Conservation (phyloP, 805 yeast species). For the Candida schatavii region DNA sequence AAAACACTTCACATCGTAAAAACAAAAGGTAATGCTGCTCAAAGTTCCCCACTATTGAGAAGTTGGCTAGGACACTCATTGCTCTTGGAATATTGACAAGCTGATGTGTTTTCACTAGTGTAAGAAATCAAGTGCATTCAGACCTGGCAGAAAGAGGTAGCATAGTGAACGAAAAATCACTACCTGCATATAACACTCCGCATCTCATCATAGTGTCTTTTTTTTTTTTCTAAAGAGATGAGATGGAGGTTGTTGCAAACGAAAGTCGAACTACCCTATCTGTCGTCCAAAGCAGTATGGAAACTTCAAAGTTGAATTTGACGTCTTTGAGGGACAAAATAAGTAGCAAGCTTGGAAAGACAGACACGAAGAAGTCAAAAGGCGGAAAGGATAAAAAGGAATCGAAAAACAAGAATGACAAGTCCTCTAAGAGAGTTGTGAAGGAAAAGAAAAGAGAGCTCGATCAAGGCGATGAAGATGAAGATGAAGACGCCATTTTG, state of each 20-base stretch:
- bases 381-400: constrained; percentile 16
- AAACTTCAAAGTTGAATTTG: constrained; percentile 42
- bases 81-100: no score
- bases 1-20: no score
- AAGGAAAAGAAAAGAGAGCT: constrained; percentile 7
- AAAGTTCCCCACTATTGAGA: no score
- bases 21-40: no score
- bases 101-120: no score
- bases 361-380: constrained; percentile 11
- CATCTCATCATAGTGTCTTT: no score
- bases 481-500: constrained; percentile 33
- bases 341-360: constrained; percentile 42
- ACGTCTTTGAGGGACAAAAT: constrained; percentile 66
- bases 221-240: no score
- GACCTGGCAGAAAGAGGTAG: not conserved
- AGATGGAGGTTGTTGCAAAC: no score
- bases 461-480: constrained; percentile 9
- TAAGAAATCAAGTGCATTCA: constrained; percentile 7
- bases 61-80: no score
- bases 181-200: no score
- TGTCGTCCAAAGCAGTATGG: constrained; percentile 30
- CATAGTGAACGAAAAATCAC: no score
- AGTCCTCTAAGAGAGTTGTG: constrained; percentile 1
- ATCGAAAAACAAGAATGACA: constrained; percentile 10
- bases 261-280: no score